Base-by-base conservation (phyloP, 2,329 filamentous ascomycete species). In the Neonectria hederae region DNA sequence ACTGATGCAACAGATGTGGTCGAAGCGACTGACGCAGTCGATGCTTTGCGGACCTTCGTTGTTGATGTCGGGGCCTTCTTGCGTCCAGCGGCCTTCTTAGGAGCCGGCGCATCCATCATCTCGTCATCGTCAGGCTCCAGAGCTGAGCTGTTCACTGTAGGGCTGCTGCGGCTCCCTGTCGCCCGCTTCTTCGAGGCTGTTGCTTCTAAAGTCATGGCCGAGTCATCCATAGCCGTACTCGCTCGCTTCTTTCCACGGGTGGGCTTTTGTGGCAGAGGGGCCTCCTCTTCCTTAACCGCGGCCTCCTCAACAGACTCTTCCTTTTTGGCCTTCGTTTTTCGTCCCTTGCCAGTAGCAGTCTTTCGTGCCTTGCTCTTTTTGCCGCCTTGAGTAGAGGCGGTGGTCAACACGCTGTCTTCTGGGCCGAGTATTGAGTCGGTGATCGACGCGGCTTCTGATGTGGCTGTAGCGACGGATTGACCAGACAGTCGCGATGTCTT, bases 401-500 rank as follows among this genome's bases (percentile, higher is more conserved):
- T 90, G 3, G 87, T 89, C 69, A 89, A 75, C 43, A 89, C 76
- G 64, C 86, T 90, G 59, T 90, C 88, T 54, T 89, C 88, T 42
- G 81, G 76, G 8, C 85, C 83, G 42, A 80, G 81, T 2, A 82
- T 77, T 40, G 82, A 75, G 21, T 88, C 86, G 22, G 80, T 77
- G 3, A 83, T 49, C 0, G 85, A 86, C 13, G 80, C 78, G 7
- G 78, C 74, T 46, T 89, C 87, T 0, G 86, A 87, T 2, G 80
- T 74, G 2, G 77, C 73, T 1, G 86, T 87, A 2, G 83, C 79
- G 8, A 83, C 78, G 2, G 88, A 90, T 67, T 89, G 87, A 5
- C 81, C 79, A 1, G 89, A 91, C 14, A 87, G 76, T 35, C 92
- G 87, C 4, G 92, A 92, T 9, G 85, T 83, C 76, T 93, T 94